Percentiles rank a stretch among this genome's conserved stretches.
Conservation (phyloP, 345 rosid genomes). For the Rhodamnia rubescens region DNA sequence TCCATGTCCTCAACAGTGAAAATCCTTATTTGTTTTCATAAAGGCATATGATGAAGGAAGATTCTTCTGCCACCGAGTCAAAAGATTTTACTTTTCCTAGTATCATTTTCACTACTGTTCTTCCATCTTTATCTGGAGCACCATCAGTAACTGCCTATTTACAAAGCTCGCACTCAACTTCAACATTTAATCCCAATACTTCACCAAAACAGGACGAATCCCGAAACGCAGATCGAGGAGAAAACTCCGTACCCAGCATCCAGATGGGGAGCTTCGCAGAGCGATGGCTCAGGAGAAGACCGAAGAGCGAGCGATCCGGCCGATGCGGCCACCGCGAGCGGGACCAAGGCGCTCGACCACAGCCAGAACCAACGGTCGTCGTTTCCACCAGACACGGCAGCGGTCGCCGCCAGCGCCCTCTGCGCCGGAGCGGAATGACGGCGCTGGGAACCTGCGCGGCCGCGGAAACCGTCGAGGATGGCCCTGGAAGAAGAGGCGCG, state of each 20-base stretch:
- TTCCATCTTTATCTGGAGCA: not conserved
- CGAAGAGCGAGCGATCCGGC: conserved; percentile 39
- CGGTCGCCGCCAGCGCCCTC: not conserved
- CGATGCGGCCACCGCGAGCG: conserved; percentile 45
- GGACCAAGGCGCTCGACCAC: conserved; percentile 40
- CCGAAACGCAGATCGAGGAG: not conserved
- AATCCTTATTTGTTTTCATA: not conserved
- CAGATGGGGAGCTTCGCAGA: conserved; percentile 34
- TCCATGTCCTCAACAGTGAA: not conserved
- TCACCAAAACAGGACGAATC: not conserved
- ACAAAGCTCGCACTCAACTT: not conserved
- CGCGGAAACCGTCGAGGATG: not conserved
- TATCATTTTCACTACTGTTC: not conserved
- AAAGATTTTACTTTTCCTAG: not conserved
- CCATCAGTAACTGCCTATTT: not conserved
- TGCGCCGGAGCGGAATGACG: not conserved
- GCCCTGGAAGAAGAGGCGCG: conserved; percentile 3
- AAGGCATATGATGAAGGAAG: not conserved
- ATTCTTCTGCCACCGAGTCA: not conserved
- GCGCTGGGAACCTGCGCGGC: not conserved
- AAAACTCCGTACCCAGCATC: conserved; percentile 31
- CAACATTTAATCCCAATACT: not conserved
- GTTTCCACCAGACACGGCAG: not conserved
- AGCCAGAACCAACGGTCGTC: not conserved
- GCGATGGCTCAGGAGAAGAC: conserved; percentile 30